These are phyloP conservation scores for Linnemannia elongata DNA, from an alignment of 192 early-diverging fungal genomes.

Conservation along the genomic window DNA sequence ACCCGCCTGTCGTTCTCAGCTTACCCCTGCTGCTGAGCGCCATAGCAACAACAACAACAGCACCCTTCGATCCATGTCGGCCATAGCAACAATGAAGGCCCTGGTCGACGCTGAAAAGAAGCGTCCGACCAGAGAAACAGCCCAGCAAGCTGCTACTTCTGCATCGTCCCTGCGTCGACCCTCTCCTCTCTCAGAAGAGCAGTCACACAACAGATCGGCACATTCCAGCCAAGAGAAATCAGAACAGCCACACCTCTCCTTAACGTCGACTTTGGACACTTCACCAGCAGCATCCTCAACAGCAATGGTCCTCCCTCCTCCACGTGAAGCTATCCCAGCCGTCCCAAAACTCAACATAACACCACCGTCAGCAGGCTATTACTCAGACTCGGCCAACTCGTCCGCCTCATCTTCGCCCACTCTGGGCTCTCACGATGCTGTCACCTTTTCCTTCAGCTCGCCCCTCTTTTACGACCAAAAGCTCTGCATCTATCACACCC, in stretches of 20 bases:
- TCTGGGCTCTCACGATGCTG: conserved; percentile 1
- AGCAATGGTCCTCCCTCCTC: not conserved
- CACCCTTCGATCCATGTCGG: conserved; percentile 5
- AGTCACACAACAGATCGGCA: not conserved
- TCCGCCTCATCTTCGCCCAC: conserved; percentile 29
- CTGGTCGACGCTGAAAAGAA: conserved; percentile 11
- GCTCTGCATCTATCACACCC: conserved; percentile 34
- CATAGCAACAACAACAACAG: too few relatives aligned
- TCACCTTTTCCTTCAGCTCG: conserved; percentile 44
- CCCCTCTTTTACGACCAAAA: conserved; percentile 53
- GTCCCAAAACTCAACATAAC: not conserved
- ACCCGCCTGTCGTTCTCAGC: conserved; percentile 18
- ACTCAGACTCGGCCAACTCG: conserved; percentile 8
- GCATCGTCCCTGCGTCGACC: conserved; percentile 10
- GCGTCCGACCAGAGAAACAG: not conserved
- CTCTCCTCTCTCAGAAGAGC: not conserved
- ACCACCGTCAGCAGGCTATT: not conserved
- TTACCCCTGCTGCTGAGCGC: conserved; percentile 16
- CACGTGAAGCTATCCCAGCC: not conserved
- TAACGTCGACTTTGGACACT: not conserved
- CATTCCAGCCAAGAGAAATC: not conserved
- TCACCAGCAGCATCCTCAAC: not conserved
- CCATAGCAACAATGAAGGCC: conserved; percentile 24
- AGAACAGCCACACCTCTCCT: not conserved
- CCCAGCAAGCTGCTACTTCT: not conserved